Evolutionary conservation across 1,139 yeast genomes (phyloP), one percentile per base, ranked within the genome.

Genomic region (Fermentozyma sake): DNA sequence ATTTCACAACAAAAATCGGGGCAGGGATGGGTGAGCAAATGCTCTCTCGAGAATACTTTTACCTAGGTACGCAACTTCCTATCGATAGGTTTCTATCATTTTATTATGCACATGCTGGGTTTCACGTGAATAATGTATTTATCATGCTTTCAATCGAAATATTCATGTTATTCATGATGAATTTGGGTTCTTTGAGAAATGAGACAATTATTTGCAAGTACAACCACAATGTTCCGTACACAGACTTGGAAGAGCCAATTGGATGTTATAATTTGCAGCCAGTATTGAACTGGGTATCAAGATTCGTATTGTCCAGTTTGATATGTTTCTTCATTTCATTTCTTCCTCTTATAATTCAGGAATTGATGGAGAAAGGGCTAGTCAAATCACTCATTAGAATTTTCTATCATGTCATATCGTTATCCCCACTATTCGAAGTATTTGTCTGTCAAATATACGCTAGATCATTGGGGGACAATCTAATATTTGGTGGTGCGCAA

Each of bases 21-120:
- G 89, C 95, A 22, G 96, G 96, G 1, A 86, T 86, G 96, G 96
- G 95, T 1, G 96, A 86, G 46, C 96, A 86, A 44, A 68, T 84
- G 48, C 55, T 86, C 10, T 84, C 95, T 4, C 61, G 96, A 38
- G 96, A 86, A 45, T 84, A 86, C 46, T 85, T 74, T 48, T 82
- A 82, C 47, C 58, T 86, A 37, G 95, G 96, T 0, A 80, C 91
- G 0, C 78, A 72, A 33, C 58, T 86, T 23, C 89, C 95, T 0
- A 60, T 84, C 28, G 95, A 86, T 47, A 54, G 94, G 30, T 84
- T 86, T 48, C 54, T 86, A 20, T 79, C 95, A 0, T 86, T 86
- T 46, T 86, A 82, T 50, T 86, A 85, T 56, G 96, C 95, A 0
- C 96, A 86, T 47, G 86, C 95, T 0, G 96, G 96, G 0, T 86